Evolutionary conservation across 805 yeast species (phyloP), one percentile per base, ranked within the genome.

Genomic region (Debaryomyces prosopidis): DNA sequence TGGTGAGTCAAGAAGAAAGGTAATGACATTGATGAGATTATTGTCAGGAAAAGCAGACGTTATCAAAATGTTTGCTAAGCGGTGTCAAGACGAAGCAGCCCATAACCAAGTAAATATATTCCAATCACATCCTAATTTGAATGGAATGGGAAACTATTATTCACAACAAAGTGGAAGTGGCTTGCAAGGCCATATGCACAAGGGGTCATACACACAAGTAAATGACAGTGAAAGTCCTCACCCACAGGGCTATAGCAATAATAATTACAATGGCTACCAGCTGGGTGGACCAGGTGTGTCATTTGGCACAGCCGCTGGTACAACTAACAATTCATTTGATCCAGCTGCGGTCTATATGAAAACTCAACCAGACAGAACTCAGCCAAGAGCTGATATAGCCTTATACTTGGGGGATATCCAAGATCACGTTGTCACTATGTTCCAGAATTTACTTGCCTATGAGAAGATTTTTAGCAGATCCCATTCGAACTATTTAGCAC

Each of bases 401-500:
- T 74, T 91, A 51, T 92, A 89, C 65, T 69, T 91, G 50, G 97
- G 97, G 46, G 98, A 91, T 80, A 91, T 91, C 61, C 97, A 90
- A 69, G 97, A 91, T 76, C 98, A 91, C 79, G 87, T 92, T 58
- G 84, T 91, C 47, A 92, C 98, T 14, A 92, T 92, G 97, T 87
- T 82, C 66, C 97, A 90, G 69, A 91, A 89, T 59, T 76, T 92
- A 61, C 67, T 85, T 36, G 87, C 96, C 3, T 91, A 89, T 61
- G 99, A 92, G 63, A 91, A 91, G 76, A 92, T 92, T 57, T 86
- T 92, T 62, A 84, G 95, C 37, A 79, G 97, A 54, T 85, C 96
- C 1, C 97, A 92, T 63, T 79, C 96, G 14, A 92, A 91, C 59
- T 92, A 92, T 64, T 73, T 92, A 63, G 97, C 97, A 0, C 97